These are phyloP conservation scores for Stevia rebaudiana DNA, from an alignment of 140 eudicot species.

Conservation along the genomic window DNA sequence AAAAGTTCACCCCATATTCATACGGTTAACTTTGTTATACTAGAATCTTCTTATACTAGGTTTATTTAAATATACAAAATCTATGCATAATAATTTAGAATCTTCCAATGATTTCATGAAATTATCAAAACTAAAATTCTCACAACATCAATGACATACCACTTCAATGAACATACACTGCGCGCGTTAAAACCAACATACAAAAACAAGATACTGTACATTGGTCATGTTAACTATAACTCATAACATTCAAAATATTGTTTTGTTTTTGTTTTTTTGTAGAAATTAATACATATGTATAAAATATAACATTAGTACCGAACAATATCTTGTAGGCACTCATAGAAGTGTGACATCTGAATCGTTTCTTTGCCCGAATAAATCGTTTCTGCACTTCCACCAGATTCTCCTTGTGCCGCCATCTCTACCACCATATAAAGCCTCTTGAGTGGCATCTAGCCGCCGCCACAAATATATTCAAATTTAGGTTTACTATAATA, in stretches of 20 bases:
- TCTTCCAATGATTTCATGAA: too few species aligned
- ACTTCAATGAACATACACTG: too few species aligned
- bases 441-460: constrained; percentile 87
- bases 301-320: constrained; percentile 32
- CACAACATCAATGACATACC: too few species aligned
- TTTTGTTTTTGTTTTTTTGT: too few species aligned
- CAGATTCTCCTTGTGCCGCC: constrained; percentile 98
- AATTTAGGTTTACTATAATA: neutral
- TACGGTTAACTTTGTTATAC: too few species aligned
- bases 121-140: too few species aligned
- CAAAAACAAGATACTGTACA: too few species aligned
- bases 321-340: constrained; percentile 76
- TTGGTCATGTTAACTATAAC: constrained; percentile 15
- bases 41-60: too few species aligned
- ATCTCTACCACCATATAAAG: constrained; percentile 86
- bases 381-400: constrained; percentile 82
- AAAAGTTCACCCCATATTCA: too few species aligned
- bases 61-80: too few species aligned
- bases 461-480: neutral
- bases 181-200: too few species aligned
- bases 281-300: neutral
- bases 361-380: constrained; percentile 73
- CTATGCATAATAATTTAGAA: too few species aligned
- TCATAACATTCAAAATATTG: constrained; percentile 19
- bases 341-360: constrained; percentile 72